Evolutionary conservation across 495 filamentous ascomycete genomes (phyloP), one percentile per base, ranked within the genome.

Genomic region (Amorphotheca resinae): DNA sequence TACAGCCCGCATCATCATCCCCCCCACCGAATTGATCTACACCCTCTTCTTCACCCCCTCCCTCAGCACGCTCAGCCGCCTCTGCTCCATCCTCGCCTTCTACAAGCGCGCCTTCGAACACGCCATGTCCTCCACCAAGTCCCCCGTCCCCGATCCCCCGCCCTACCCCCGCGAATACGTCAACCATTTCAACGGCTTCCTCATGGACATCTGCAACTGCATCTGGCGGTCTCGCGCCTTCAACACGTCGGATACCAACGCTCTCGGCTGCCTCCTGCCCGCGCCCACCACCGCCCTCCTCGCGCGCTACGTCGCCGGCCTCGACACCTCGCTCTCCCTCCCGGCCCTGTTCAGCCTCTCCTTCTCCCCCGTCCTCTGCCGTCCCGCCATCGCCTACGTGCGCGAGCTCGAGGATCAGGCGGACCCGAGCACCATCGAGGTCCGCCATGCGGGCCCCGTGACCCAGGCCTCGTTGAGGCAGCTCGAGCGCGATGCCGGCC

Each of bases 181-280:
- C 40, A 69, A 74, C 32, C 66, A 72, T 16, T 89, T 91, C 64
- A 95, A 95, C 58, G 81, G 80, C 7, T 87, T 80, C 53, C 69
- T 93, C 22, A 91, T 91, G 81, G 87, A 95, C 53, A 70, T 86
- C 31, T 91, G 84, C 64, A 93, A 95, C 53, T 73, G 84, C 34
- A 51, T 93, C 11, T 93, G 87, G 85, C 74, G 84, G 15, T 77
- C 76, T 16, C 79, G 80, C 11, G 87, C 81, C 0, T 77, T 95
- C 23, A 76, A 77, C 32, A 62, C 59, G 1, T 64, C 72, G 8
- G 84, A 91, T 47, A 57, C 67, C 9, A 85, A 87, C 57, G 75
- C 86, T 2, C 63, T 77, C 21, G 85, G 80, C 12, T 89, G 86
- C 48, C 61, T 81, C n/a, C 58, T 86, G 12, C 66, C 77, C 0